These are phyloP conservation scores for Sophora flavescens DNA, from an alignment of 306 rosid genomes.

Conservation along the genomic window DNA sequence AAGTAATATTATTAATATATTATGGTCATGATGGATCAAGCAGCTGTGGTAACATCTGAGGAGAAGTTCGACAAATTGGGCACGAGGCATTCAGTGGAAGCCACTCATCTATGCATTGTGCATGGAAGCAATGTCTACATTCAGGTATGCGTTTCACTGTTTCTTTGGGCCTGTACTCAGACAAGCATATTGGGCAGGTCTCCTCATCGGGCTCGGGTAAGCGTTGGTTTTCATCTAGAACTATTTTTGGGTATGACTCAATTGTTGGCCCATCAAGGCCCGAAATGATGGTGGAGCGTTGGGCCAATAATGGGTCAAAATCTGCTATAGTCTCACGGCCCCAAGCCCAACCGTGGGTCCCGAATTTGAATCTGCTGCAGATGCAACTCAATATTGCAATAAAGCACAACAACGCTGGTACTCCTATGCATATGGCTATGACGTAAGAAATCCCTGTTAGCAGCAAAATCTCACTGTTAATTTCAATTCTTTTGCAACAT, in stretches of 20 bases:
- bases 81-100: conserved; percentile 73
- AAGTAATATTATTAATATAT: neutral
- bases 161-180: conserved; percentile 60
- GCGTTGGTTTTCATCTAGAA: conserved; percentile 52
- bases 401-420: conserved; percentile 54
- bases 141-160: conserved; percentile 58
- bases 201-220: conserved; percentile 50
- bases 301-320: conserved; percentile 50
- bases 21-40: conserved; percentile 45
- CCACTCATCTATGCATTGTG: conserved; percentile 79
- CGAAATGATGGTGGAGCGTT: conserved; percentile 31
- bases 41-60: neutral
- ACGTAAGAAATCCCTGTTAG: conserved; percentile 68
- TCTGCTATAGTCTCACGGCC: conserved; percentile 44
- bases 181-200: conserved; percentile 60
- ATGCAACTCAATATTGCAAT: conserved; percentile 54
- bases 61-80: conserved; percentile 79
- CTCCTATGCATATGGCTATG: conserved; percentile 57
- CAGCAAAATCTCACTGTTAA: neutral
- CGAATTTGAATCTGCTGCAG: conserved; percentile 30
- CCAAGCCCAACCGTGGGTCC: conserved; percentile 38
- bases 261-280: conserved; percentile 60
- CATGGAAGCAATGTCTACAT: conserved; percentile 68
- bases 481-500: neutral
- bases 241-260: conserved; percentile 58